Evolutionary conservation across 208 protist genomes (phyloP).

Genomic region (Trypanosoma caninum): DNA sequence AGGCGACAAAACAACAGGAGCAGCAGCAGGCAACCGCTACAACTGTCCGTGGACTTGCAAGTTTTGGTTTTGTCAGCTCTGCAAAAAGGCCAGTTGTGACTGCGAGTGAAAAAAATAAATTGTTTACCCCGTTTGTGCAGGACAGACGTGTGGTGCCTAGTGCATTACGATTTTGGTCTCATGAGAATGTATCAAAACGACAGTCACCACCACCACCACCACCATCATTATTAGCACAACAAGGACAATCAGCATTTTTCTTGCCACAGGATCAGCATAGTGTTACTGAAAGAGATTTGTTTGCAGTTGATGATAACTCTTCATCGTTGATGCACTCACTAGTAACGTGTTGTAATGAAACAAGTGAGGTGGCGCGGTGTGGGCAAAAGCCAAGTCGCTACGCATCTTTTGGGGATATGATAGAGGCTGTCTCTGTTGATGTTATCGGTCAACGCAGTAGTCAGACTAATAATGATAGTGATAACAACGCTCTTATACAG

Average conservation of each 20-base stretch:
- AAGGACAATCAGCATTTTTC: neutral
- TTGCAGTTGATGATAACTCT: slow-evolving; percentile 12
- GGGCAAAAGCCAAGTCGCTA: neutral
- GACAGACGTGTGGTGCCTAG: slow-evolving; percentile 68
- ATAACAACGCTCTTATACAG: neutral
- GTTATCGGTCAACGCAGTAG: no score
- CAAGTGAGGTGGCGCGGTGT: neutral
- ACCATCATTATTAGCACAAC: neutral
- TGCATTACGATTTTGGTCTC: slow-evolving; percentile 62
- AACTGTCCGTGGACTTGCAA: slow-evolving; percentile 31
- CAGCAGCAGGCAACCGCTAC: neutral
- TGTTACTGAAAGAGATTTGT: neutral
- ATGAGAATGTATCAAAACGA: no score
- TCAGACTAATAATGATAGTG: neutral
- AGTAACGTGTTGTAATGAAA: neutral
- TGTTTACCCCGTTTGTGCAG: slow-evolving; percentile 78
- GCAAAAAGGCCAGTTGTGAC: slow-evolving; percentile 20
- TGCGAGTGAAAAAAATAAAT: slow-evolving; percentile 36
- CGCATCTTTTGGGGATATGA: slow-evolving; percentile 16
- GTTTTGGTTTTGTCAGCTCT: slow-evolving; percentile 57
- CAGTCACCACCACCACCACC: neutral
- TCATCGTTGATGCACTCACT: slow-evolving; percentile 13
- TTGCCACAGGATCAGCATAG: neutral
- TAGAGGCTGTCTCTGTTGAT: slow-evolving; percentile 2
- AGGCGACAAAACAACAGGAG: neutral